Percentiles rank a stretch among this genome's conserved stretches.
These are phyloP conservation scores for Phoma herbarum DNA, from an alignment of 2,329 filamentous ascomycete species.

Conservation along the genomic window DNA sequence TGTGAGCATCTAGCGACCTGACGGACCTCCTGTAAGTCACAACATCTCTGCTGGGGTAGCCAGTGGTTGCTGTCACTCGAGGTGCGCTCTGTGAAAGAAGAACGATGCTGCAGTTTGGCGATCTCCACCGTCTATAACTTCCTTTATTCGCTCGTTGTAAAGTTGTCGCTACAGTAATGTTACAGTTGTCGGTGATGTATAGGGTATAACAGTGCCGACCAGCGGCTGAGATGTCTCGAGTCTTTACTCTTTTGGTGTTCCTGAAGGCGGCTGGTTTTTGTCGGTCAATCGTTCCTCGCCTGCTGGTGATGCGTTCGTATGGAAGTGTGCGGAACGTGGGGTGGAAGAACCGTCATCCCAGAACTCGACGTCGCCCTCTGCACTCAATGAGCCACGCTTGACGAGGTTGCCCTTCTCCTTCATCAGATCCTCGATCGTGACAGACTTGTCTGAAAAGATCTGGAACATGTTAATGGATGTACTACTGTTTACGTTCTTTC, in stretches of 20 bases:
- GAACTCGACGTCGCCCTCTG: conserved; percentile 89
- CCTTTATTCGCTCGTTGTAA: conserved; percentile 12
- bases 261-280: conserved; percentile 25
- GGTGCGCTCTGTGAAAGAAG: too few species aligned
- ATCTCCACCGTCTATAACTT: neutral
- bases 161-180: conserved; percentile 10
- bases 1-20: neutral
- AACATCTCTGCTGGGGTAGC: neutral
- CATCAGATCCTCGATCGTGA: conserved; percentile 82
- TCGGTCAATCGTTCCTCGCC: conserved; percentile 35
- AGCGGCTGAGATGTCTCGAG: conserved; percentile 4
- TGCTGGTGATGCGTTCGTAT: conserved; percentile 39
- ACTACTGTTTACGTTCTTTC: too few species aligned
- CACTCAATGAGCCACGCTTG: conserved; percentile 74
- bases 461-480: conserved; percentile 30
- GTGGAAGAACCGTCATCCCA: conserved; percentile 75
- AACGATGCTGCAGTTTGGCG: neutral
- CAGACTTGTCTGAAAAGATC: conserved; percentile 75
- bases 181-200: conserved; percentile 21
- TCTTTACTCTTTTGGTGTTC: conserved; percentile 25
- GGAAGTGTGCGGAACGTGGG: conserved; percentile 46
- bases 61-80: neutral
- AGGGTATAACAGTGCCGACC: conserved; percentile 18
- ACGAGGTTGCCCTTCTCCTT: conserved; percentile 77
- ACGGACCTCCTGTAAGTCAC: neutral